Base-by-base conservation (phyloP, 2,329 filamentous ascomycete species). In the Teratosphaeria zuluensis region DNA sequence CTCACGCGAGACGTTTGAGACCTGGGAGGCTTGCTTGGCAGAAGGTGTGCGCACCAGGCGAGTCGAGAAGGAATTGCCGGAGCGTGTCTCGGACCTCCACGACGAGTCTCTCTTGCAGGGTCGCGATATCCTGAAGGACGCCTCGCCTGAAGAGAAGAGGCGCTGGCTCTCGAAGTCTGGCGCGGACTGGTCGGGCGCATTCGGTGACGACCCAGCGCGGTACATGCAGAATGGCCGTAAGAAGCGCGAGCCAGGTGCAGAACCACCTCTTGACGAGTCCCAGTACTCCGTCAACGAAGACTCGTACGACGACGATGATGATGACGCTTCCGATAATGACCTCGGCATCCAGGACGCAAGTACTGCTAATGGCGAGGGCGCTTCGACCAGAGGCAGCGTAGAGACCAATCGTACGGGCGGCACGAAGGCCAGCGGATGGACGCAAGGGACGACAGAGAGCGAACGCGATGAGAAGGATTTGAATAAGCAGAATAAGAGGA, bases 1-100 rank as follows among this genome's bases (percentile, higher is more conserved):
- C 70, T 87, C 88, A 1, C 86, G 92, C 33, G 94, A 97, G 77
- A 96, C 92, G 0, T 95, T 90, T 63, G 92, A 97, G 75, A 89
- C 88, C 0, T 97, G 92, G 90, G 91, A 96, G 73, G 89, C 91
- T 0, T 96, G 92, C 71, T 84, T 88, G 48, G 85, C 90, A 0
- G 92, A 97, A 72, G 92, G 92, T 12, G 89, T 96, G 0, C 84
- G 94, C 1, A 75, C 80, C 14, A 82, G 85, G 58, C 81, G 84
- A 31, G 90, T 96, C 0, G 77, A 81, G 9, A 81, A 85, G 28
- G 87, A 95, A 67, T 78, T 96, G 0, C 89, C 91, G 0, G 83
- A 85, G 0, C 75, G 82, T 11, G 81, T 92, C 0, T 84, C 88
- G 71, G 81, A 87, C 66, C 78, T 96, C 11, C 92, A 97, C 70